Evolutionary conservation across 371 early-diverging fungal genomes (phyloP).

Genomic region (Rhizopus delemar): DNA sequence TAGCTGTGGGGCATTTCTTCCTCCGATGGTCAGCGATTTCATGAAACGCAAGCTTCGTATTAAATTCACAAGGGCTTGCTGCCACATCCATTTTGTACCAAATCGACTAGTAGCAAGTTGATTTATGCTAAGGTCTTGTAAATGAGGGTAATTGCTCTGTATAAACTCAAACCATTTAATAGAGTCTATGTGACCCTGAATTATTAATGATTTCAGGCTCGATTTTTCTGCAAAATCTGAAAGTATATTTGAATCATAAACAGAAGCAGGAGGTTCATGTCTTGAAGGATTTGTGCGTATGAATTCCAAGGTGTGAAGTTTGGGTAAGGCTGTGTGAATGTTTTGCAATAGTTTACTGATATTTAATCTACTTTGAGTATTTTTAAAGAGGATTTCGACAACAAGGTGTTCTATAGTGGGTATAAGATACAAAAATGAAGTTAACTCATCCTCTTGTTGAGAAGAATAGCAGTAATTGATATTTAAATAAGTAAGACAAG

Average conservation of each 20-base stretch:
- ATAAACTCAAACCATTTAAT: conserved; percentile 24
- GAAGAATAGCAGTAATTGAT: conserved; percentile 1
- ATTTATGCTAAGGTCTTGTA: conserved; percentile 10
- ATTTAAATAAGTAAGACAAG: conserved; percentile 11
- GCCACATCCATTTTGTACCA: conserved; percentile 28
- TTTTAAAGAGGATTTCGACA: conserved; percentile 6
- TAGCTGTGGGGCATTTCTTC: conserved; percentile 14
- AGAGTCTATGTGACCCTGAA: conserved; percentile 17
- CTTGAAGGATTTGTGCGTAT: conserved; percentile 11
- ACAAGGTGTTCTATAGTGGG: conserved; percentile 9
- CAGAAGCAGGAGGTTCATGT: conserved; percentile 6
- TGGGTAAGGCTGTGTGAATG: conserved; percentile 12
- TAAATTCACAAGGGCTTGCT: conserved; percentile 10
- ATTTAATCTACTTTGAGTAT: background rate
- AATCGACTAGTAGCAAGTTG: conserved; percentile 14
- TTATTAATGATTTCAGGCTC: conserved; percentile 4
- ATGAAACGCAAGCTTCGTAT: conserved; percentile 10
- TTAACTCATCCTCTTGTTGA: background rate
- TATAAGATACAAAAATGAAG: background rate
- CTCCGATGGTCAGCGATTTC: conserved; percentile 14
- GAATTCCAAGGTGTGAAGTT: conserved; percentile 2
- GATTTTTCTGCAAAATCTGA: conserved; percentile 3
- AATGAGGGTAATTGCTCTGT: conserved; percentile 5
- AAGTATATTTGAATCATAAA: background rate
- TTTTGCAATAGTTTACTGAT: conserved; percentile 4